These are phyloP conservation scores for Arbutus unedo DNA, from an alignment of 148 eudicot genomes.

Conservation along the genomic window DNA sequence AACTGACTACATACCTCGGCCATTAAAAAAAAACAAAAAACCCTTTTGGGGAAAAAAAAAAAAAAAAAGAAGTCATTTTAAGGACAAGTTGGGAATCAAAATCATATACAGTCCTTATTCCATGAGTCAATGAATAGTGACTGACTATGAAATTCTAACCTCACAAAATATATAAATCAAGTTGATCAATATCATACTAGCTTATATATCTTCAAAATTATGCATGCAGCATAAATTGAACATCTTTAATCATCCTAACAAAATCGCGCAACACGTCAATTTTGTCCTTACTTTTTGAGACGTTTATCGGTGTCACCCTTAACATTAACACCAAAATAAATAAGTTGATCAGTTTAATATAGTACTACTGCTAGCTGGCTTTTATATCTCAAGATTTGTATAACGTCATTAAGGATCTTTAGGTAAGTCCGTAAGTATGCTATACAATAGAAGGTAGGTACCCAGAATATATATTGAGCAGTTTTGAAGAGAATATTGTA, in stretches of 20 bases:
- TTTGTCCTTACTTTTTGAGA: no score
- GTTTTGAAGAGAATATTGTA: no score
- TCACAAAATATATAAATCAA: background rate
- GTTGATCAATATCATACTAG: background rate
- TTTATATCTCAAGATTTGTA: background rate
- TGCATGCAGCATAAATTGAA: no score
- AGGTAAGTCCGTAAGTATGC: background rate
- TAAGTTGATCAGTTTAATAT: background rate
- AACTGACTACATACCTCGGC: no score
- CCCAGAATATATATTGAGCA: no score
- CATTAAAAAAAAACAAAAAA: background rate
- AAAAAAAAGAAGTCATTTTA: background rate
- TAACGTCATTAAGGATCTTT: background rate
- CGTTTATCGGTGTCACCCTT: no score
- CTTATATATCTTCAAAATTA: no score
- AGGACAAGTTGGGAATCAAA: background rate
- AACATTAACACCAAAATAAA: no score
- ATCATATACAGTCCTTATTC: background rate
- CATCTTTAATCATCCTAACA: no score
- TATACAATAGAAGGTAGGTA: background rate
- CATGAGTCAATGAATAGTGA: background rate
- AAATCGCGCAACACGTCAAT: no score
- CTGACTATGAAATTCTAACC: background rate
- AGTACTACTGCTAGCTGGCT: no score
- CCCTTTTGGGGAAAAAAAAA: background rate